Evolutionary conservation across 441 rosid species (phyloP), one percentile per base, ranked within the genome.

Genomic region (Syzygium syzygioides): DNA sequence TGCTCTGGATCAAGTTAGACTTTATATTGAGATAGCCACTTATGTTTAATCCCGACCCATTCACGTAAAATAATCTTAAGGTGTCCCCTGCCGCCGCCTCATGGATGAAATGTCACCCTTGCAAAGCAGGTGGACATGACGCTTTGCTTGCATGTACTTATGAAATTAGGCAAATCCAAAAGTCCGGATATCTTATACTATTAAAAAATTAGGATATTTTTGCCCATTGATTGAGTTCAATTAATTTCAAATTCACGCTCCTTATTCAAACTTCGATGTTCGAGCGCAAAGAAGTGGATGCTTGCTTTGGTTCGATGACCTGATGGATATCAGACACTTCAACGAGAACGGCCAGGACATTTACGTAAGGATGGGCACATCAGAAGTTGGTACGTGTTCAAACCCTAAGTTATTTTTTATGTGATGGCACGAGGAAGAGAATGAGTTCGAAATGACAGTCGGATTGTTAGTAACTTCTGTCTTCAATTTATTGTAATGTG

Each of bases 241-340:
- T 37, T 30, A 23, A 64, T 64, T 64, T 18, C 76, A 41, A 41
- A 64, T 64, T 64, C 76, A 30, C 12, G 30, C 32, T 64, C 32
- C 86, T 41, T 86, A 79, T 85, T 86, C 88, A 37, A 89, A 87
- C 60, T 52, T 89, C 53, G 88, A 89, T 52, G 79, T 89, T 32
- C 34, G 87, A 55, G 68, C 32, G 37, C 62, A 85, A 37, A 86
- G 88, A 28, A 86, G 88, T 26, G 88, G 88, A 55, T 89, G 90
- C 68, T 56, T 89, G 62, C 45, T 86, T 41, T 89, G 86, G 90
- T 79, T 89, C 34, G 52, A 80, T 14, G 88, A 86, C 85, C 71
- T 86, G 86, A n/a, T 89, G 48, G 88, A 89, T 32, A 89, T 89
- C 28, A 86, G 90, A 80, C 45, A 55, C 50, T 32, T 66, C n/a